These are phyloP conservation scores for Ambrosiella beaveri DNA, from an alignment of 2,329 filamentous ascomycete species.

Conservation along the genomic window DNA sequence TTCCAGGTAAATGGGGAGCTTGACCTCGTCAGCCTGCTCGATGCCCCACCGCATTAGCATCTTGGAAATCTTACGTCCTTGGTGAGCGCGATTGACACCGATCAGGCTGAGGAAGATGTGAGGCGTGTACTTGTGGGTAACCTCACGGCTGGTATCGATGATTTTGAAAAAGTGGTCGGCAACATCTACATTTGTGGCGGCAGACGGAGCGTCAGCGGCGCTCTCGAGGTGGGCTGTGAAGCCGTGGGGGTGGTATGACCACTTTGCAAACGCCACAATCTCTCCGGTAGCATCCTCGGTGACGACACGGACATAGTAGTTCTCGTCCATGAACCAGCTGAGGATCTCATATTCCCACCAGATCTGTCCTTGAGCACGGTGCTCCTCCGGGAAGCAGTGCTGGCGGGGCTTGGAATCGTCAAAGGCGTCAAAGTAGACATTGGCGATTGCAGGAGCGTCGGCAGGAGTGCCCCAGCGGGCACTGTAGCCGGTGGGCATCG, in stretches of 20 bases:
- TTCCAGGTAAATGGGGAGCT: constrained; percentile 10
- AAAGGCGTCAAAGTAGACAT: constrained; percentile 11
- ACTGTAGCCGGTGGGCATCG: constrained; percentile 7
- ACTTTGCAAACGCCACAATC: constrained; percentile 12
- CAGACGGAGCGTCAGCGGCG: not conserved
- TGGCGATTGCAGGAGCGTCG: constrained; percentile 9
- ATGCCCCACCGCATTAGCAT: constrained; percentile 10
- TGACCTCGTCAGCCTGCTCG: constrained; percentile 7
- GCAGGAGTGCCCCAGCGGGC: constrained; percentile 5
- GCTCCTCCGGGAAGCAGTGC: constrained; percentile 9
- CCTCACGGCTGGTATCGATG: constrained; percentile 8
- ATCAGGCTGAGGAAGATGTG: constrained; percentile 11
- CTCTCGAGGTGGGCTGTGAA: not conserved
- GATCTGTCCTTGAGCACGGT: not conserved
- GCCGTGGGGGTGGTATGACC: constrained; percentile 12
- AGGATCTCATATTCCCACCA: constrained; percentile 10
- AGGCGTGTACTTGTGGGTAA: constrained; percentile 9
- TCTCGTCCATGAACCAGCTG: constrained; percentile 8
- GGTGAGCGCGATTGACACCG: constrained; percentile 6
- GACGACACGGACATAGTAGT: constrained; percentile 8
- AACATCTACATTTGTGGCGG: constrained; percentile 2
- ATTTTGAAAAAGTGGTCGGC: constrained; percentile 10
- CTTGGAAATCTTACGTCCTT: constrained; percentile 3
- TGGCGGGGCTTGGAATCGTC: constrained; percentile 3
- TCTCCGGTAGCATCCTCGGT: not conserved